phyloP scores from a whole-genome alignment of 2,329 filamentous ascomycete genomes.

The Trichocomaceae sp. region DNA sequence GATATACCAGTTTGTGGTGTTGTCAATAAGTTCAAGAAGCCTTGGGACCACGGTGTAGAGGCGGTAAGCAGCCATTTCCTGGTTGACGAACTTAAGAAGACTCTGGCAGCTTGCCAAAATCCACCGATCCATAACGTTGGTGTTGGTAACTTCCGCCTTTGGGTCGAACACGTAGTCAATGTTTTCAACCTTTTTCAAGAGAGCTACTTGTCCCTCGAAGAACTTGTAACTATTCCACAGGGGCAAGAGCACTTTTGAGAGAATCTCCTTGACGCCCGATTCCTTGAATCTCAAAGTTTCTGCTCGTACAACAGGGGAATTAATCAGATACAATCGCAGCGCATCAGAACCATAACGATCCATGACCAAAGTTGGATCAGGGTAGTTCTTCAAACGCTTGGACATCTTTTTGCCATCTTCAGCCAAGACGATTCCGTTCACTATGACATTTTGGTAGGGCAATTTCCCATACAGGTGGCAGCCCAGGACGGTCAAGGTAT shows the following conservation, averaged over 20 bases:
- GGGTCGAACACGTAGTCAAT: conserved; percentile 75
- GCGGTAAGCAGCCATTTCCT: conserved; percentile 76
- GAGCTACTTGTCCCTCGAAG: conserved; percentile 78
- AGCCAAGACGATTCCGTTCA: conserved; percentile 88
- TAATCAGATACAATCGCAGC: conserved; percentile 90
- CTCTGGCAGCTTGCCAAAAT: conserved; percentile 89
- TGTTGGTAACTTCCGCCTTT: conserved; percentile 53
- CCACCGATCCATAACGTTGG: conserved; percentile 94
- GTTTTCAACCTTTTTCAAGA: conserved; percentile 78
- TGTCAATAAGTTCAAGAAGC: conserved; percentile 76
- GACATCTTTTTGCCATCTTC: conserved; percentile 99
- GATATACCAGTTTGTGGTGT: conserved; percentile 99
- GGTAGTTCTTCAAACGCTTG: conserved; percentile 93
- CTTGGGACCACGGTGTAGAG: conserved; percentile 88
- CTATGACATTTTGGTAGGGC: conserved; percentile 93
- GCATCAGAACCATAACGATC: conserved; percentile 86
- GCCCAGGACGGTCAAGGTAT: conserved; percentile 81
- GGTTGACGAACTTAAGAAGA: conserved; percentile 81
- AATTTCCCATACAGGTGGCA: conserved; percentile 78
- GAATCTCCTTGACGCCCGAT: conserved; percentile 85
- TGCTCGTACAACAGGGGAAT: conserved; percentile 87
- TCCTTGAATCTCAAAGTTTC: conserved; percentile 91
- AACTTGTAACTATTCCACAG: conserved; percentile 98
- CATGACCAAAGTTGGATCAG: conserved; percentile 77
- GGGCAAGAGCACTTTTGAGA: conserved; percentile 81